Conservation (phyloP, 495 filamentous ascomycete genomes). For the Aspergillus hancockii region DNA sequence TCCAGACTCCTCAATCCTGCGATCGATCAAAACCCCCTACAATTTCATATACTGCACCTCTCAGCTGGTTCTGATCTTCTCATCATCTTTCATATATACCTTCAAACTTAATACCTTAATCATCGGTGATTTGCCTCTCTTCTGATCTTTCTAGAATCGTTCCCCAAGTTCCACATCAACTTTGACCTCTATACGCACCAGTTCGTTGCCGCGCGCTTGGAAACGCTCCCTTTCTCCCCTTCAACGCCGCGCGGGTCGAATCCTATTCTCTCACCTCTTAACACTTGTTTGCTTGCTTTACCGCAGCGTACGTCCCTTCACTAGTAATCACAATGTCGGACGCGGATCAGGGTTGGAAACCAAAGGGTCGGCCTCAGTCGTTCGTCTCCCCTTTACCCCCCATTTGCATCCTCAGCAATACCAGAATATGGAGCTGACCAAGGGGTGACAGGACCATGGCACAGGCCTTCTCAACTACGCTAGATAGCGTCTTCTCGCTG, state of each 20-base stretch:
- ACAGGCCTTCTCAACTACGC: conserved; percentile 78
- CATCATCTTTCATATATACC: conserved; percentile 3
- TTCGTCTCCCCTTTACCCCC: conserved; percentile 47
- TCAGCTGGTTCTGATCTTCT: conserved; percentile 11
- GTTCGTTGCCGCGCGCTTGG: conserved; percentile 6
- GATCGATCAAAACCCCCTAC: conserved; percentile 11
- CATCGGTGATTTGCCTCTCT: conserved; percentile 2
- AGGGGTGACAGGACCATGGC: conserved; percentile 71
- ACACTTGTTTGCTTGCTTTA: background rate
- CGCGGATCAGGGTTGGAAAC: conserved; percentile 74
- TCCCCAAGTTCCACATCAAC: conserved; percentile 4
- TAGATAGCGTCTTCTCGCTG: conserved; percentile 87
- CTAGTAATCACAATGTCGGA: conserved; percentile 52
- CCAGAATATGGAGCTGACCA: conserved; percentile 26
- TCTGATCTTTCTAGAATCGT: background rate
- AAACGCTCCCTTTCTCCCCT: background rate
- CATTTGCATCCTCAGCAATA: conserved; percentile 3
- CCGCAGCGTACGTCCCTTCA: background rate
- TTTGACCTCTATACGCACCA: background rate
- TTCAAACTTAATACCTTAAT: conserved; percentile 6
- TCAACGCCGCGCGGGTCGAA: background rate
- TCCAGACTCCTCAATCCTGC: conserved; percentile 10
- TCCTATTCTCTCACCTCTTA: background rate
- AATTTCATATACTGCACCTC: background rate
- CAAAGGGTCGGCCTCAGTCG: conserved; percentile 78